These are phyloP conservation scores for Vaccinium vitisidaea DNA, from an alignment of 148 eudicot genomes.

Conservation along the genomic window DNA sequence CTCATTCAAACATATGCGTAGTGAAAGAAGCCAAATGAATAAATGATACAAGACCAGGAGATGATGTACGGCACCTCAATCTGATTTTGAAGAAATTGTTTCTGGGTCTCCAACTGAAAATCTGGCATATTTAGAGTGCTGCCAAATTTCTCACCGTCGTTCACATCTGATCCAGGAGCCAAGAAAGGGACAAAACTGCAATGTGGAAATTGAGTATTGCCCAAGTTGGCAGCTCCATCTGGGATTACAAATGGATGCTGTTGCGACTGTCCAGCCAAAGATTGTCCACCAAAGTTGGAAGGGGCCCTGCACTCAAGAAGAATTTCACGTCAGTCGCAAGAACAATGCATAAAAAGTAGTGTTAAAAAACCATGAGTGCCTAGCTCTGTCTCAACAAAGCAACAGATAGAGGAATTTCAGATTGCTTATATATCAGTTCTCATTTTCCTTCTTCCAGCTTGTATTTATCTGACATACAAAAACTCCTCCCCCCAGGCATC, in stretches of 20 bases:
- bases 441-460: not conserved
- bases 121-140: conserved; percentile 31
- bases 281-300: conserved; percentile 30
- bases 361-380: not conserved
- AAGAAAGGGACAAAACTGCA: conserved; percentile 32
- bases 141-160: conserved; percentile 22
- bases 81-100: conserved; percentile 54
- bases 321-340: not conserved
- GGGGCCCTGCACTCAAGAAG: conserved; percentile 52
- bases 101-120: conserved; percentile 43
- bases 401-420: not conserved
- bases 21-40: not conserved
- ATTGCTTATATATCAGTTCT: not conserved
- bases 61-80: conserved; percentile 59
- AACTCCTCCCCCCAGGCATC: too few species aligned
- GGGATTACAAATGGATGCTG: conserved; percentile 30
- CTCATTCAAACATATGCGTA: not conserved
- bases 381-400: not conserved
- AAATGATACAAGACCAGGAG: conserved; percentile 1
- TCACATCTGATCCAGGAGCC: conserved; percentile 35
- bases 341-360: not conserved
- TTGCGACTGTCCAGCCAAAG: conserved; percentile 34
- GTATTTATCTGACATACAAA: not conserved
- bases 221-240: conserved; percentile 36
- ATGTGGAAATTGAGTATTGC: conserved; percentile 22